Evolutionary conservation across 2,329 filamentous ascomycete genomes (phyloP), one percentile per base, ranked within the genome.

Genomic region (Verticillium nonalfalfae): DNA sequence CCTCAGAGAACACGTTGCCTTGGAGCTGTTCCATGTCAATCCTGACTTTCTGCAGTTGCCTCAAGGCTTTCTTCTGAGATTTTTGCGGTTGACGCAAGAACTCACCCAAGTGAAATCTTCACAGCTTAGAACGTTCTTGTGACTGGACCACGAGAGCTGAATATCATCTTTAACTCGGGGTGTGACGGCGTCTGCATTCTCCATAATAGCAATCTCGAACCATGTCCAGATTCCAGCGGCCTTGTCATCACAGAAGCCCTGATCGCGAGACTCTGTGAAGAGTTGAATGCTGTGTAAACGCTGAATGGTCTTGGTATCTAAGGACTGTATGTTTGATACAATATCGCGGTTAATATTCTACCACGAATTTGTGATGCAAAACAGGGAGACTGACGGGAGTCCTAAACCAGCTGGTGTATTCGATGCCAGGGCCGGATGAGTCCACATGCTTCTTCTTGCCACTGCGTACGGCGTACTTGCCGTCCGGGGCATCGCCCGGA

Each of bases 191-290:
- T 58, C 18, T 13, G 59, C 33, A 14, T 36, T 52, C 4, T 58
- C 40, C 13, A 64, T 26, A 14, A 65, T 60, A 14, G 54, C 60
- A 4, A 65, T 33, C 57, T 65, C 60, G 18, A 65, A 58, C 63
- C 63, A 65, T 5, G 63, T 65, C 62, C 62, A 65, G 54, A 62
- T 65, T 11, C 63, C 63, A 1, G 15, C 34, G 2, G 50, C 31
- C 11, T 38, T 4, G 10, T 58, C 58, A 14, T 54, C 52, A 34
- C 36, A 31, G 15, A 4, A 21, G 2, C 62, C 62, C 11, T 64
- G 64, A 40, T 65, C 64, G 40, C 62, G 64, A 34, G 64, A 64
- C 38, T 65, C 62, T 9, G 60, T 60, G 21, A 59, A 36, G 45
- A 65, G 58, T 36, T 39, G 38, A 11, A 39, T 15, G 38, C 13